These are phyloP conservation scores for Aquilaria agallochum DNA, from an alignment of 441 rosid genomes.

Conservation along the genomic window DNA sequence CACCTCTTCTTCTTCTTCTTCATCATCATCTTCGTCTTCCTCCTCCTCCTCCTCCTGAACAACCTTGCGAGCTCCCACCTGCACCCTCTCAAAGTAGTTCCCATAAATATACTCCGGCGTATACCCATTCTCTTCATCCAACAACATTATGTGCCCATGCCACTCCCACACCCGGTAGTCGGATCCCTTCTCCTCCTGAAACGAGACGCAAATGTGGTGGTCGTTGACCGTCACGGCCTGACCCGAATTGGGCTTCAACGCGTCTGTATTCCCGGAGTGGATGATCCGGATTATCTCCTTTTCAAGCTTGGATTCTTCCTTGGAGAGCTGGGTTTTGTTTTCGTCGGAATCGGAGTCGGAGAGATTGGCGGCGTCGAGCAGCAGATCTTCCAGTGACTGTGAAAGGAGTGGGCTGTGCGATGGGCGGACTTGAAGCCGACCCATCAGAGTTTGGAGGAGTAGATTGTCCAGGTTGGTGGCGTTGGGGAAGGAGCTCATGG, in stretches of 20 bases:
- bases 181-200: constrained; percentile 64
- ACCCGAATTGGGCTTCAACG: constrained; percentile 76
- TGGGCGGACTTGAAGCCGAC: constrained; percentile 69
- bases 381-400: constrained; percentile 71
- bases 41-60: constrained; percentile 27
- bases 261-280: constrained; percentile 51
- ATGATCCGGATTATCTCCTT: constrained; percentile 66
- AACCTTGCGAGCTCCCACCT: constrained; percentile 24
- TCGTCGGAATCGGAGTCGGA: constrained; percentile 42
- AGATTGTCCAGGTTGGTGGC: constrained; percentile 56
- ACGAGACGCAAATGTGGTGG: constrained; percentile 76
- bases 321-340: constrained; percentile 38
- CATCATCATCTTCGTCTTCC: constrained; percentile 20
- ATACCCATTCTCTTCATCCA: constrained; percentile 78
- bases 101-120: constrained; percentile 90
- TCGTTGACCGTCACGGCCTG: constrained; percentile 73
- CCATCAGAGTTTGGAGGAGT: constrained; percentile 67
- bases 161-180: constrained; percentile 93
- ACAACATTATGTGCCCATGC: constrained; percentile 89
- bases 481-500: constrained; percentile 65
- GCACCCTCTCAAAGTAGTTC: constrained; percentile 85
- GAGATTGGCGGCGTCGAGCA: constrained; percentile 45
- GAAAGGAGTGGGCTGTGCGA: constrained; percentile 38
- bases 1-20: constrained; percentile 17
- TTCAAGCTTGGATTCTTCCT: constrained; percentile 74